A percentile compares a stretch with the other conserved stretches of the same genome.
phyloP scores from a whole-genome alignment of 352 stramenopile species.

The Sclerospora graminicola region DNA sequence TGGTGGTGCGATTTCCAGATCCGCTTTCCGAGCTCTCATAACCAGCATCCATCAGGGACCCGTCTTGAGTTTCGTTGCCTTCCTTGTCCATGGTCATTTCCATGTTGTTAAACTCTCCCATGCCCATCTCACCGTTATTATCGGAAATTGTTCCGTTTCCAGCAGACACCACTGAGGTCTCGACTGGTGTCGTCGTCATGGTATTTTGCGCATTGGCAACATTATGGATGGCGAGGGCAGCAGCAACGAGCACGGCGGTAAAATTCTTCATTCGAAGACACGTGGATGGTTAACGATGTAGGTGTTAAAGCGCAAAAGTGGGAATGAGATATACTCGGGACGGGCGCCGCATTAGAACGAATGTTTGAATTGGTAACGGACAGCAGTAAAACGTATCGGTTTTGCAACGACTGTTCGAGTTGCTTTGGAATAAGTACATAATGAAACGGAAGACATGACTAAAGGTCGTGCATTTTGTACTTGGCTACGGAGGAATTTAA shows the following conservation, averaged over 20 bases:
- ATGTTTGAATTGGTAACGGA: conserved; percentile 7
- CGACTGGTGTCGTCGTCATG: not conserved
- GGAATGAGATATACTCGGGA: conserved; percentile 14
- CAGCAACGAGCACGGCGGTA: conserved; percentile 14
- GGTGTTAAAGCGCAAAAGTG: conserved; percentile 17
- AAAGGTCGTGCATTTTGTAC: too few relatives aligned
- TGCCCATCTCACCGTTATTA: not conserved
- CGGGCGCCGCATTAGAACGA: not conserved
- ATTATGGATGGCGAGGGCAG: conserved; percentile 10
- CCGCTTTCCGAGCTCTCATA: conserved; percentile 3
- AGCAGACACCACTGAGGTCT: not conserved
- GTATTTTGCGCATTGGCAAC: conserved; percentile 1
- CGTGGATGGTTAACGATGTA: conserved; percentile 11
- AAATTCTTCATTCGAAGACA: conserved; percentile 22
- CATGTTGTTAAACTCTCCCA: not conserved
- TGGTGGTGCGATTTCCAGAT: conserved; percentile 5
- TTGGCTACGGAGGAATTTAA: too few relatives aligned
- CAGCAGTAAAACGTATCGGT: conserved; percentile 13
- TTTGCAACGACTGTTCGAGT: conserved; percentile 9
- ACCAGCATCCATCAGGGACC: not conserved
- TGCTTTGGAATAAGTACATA: not conserved
- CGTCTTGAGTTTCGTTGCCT: not conserved
- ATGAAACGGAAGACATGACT: not conserved
- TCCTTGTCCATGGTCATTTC: not conserved
- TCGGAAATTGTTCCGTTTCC: not conserved